Conservation (phyloP, 2,329 filamentous ascomycete species). For the Fusarium sp. region DNA sequence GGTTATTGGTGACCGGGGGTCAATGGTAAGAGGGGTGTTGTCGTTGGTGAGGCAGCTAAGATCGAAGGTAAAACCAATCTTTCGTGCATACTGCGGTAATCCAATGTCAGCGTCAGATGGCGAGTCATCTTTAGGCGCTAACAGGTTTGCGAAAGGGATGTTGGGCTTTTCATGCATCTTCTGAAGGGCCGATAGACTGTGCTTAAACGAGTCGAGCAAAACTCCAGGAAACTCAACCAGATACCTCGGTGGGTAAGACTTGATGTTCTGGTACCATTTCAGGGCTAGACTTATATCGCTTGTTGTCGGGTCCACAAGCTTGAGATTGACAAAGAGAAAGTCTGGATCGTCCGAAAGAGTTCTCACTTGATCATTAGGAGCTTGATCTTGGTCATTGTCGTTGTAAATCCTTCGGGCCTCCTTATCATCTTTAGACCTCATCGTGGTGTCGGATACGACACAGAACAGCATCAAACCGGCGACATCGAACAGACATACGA, state of each 20-base stretch:
- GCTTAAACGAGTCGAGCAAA: conserved; percentile 5
- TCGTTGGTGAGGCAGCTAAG: background rate
- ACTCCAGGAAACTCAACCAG: conserved; percentile 4
- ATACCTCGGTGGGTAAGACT: background rate
- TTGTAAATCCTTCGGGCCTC: background rate
- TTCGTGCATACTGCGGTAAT: background rate
- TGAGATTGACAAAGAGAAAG: background rate
- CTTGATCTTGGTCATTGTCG: background rate
- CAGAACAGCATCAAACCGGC: background rate
- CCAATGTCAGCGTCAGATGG: background rate
- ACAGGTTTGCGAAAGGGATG: background rate
- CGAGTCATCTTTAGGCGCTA: background rate
- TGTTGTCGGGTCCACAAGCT: background rate
- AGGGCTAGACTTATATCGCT: background rate
- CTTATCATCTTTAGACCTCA: background rate
- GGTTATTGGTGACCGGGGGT: background rate
- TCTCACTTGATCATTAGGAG: background rate
- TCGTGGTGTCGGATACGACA: conserved; percentile 1
- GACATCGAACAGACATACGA: background rate
- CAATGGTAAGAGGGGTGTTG: background rate
- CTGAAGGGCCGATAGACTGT: background rate
- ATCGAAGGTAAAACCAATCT: background rate
- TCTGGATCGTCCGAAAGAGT: background rate
- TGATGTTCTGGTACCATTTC: background rate
- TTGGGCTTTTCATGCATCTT: background rate